Evolutionary conservation across 2,329 filamentous ascomycete species (phyloP).

Genomic region (Lasiodiplodia citricola): DNA sequence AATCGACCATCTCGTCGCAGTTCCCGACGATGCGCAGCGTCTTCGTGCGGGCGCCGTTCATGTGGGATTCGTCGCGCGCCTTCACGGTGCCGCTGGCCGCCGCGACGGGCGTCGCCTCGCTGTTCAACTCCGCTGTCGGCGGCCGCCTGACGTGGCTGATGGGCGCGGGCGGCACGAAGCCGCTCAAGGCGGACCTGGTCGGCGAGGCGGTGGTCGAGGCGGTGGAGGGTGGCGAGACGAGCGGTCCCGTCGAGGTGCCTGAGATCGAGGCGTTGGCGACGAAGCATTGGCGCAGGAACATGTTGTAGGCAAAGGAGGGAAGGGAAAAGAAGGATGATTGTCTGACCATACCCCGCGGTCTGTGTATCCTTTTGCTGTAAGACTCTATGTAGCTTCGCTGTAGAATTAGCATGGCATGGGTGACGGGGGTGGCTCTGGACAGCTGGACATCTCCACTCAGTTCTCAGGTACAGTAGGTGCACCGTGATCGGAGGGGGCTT

Average conservation of each 20-base stretch:
- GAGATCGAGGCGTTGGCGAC: constrained; percentile 82
- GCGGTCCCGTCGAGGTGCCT: constrained; percentile 76
- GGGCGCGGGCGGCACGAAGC: constrained; percentile 83
- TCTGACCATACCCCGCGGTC: too few relatives aligned
- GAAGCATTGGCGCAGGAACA: constrained; percentile 85
- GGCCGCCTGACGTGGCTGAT: constrained; percentile 77
- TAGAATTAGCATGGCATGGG: too few relatives aligned
- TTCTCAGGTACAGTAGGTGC: too few relatives aligned
- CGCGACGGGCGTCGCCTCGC: constrained; percentile 72
- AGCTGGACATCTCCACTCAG: too few relatives aligned
- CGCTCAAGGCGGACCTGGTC: constrained; percentile 83
- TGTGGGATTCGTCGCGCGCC: constrained; percentile 83
- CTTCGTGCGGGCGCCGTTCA: constrained; percentile 83
- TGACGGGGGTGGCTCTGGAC: too few relatives aligned
- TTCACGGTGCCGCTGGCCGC: constrained; percentile 87
- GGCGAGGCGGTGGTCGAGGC: constrained; percentile 91
- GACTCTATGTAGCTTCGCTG: too few relatives aligned
- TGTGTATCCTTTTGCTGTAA: too few relatives aligned
- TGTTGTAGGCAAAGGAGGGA: constrained; percentile 63
- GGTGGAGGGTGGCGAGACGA: constrained; percentile 72
- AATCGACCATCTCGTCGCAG: constrained; percentile 72
- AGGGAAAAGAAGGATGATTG: too few relatives aligned
- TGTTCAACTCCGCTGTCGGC: constrained; percentile 78
- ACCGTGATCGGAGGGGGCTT: too few relatives aligned
- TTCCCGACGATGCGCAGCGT: constrained; percentile 79